Evolutionary conservation across 208 protist genomes (phyloP), one percentile per base, ranked within the genome.

Genomic region (Leptomonas pyrrhocoris): DNA sequence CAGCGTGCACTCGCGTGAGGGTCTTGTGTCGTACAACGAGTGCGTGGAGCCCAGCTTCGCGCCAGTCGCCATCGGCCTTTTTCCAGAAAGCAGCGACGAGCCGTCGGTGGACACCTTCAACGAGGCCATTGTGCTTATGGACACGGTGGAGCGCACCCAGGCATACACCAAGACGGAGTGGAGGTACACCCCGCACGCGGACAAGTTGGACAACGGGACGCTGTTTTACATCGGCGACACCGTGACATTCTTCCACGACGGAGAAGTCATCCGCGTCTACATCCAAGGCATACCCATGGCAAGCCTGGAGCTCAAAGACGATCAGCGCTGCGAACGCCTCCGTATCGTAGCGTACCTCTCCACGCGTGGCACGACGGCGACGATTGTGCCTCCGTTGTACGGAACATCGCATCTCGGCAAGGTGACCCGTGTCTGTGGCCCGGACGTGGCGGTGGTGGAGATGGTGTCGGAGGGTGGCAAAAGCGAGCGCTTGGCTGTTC

Each of bases 191-290:
- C 71, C 72, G 16, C 72, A 85, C 21, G 75, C 78, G 7, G 36
- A 77, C 15, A 78, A 73, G 31, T 67, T 82, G 51, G 65, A 73
- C 30, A 63, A 68, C 8, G 77, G 77, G 19, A 76, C 73, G 21
- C 77, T 95, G 6, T 94, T 96, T 68, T 72, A 73, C 66, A 90
- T 96, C 66, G 89, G 83, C 43, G 92, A 96, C 62, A 91, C 85
- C 19, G 58, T 96, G 15, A 96, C 88, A 12, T 70, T 92, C 40
- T 73, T 92, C 34, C 49, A 80, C 28, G 54, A 77, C 38, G 56
- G 81, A 12, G 46, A 48, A 9, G 25, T 73, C 0, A 46, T 94
- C 27, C 62, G 65, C 25, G 76, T 92, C 12, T 93, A 85, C 59
- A 56, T 81, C 38, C 74, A 80, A 43, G 64, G 77, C 46, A 25